Base-by-base conservation (phyloP, 2,329 filamentous ascomycete genomes). In the Balansia obtecta region DNA sequence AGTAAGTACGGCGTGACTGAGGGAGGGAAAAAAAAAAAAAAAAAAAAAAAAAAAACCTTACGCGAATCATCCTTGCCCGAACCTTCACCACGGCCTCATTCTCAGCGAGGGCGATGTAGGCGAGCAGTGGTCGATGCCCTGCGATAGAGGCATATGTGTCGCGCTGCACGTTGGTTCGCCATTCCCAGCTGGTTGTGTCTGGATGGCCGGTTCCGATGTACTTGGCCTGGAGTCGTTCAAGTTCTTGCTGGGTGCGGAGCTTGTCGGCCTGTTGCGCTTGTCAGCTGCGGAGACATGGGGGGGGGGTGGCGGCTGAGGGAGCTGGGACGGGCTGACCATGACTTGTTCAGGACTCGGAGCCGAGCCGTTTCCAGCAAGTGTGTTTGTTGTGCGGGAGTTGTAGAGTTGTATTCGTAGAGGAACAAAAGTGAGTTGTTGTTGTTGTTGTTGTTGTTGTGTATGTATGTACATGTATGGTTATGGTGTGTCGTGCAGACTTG, bases 101-200 rank as follows among this genome's bases (percentile, higher is more conserved):
- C 71, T 94, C 82, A 0, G 90, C 91, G 46, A 97, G 82, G 16
- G 86, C 79, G 74, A 96, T 89, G 67, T 95, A 96, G 39, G 86
- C 82, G 15, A 97, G 75, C 53, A 96, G 75, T 8, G 89, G 86
- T 15, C 89, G 86, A 65, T 98, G 93, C 18, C 93, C 93, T 56
- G 93, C 79, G 61, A 95, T 90, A 55, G 83, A 89, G 18, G 89
- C 81, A 65, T 91, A 90, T 20, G 85, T 94, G 72, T 98, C 93
- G 65, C 93, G 89, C 64, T 89, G 80, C 64, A 97, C 91, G 72
- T 97, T 98, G 53, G 86, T 90, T 47, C 85, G 85, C 89, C 90
- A 98, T 71, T 98, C 93, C 82, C 93, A 93, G 68, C 88, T 94
- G 27, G 89, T 95, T 13, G 91, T 97, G 71, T 98, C 93, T 42